phyloP scores from a whole-genome alignment of 2,329 filamentous ascomycete species.

The Pyrenochaeta sp. region DNA sequence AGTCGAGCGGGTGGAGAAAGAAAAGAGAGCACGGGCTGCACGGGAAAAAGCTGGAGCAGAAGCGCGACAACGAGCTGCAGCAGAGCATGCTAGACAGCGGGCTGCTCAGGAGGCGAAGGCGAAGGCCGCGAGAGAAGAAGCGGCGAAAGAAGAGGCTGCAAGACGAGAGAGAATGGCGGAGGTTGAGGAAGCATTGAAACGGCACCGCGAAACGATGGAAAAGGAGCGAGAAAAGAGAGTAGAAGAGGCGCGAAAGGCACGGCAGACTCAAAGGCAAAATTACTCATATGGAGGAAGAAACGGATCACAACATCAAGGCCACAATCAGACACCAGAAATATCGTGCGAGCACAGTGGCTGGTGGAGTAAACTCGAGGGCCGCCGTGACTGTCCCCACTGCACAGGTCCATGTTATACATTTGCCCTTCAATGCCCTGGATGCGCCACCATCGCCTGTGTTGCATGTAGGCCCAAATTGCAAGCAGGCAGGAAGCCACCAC shows the following conservation, averaged over 20 bases:
- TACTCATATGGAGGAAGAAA: too few relatives aligned
- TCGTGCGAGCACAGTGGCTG: neutral
- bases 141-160: neutral
- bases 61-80: neutral
- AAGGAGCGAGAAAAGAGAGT: too few relatives aligned
- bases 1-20: neutral
- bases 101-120: neutral
- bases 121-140: constrained; percentile 1
- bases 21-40: neutral
- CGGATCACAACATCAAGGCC: too few relatives aligned
- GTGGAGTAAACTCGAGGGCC: constrained; percentile 4
- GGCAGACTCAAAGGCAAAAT: too few relatives aligned
- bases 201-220: neutral
- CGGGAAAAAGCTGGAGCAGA: constrained; percentile 1
- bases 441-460: neutral
- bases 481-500: neutral
- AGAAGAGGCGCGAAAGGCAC: too few relatives aligned
- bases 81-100: constrained; percentile 1
- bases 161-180: neutral
- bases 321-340: too few relatives aligned
- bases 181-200: neutral
- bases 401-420: neutral
- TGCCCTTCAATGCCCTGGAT: constrained; percentile 2
- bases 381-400: constrained; percentile 1
- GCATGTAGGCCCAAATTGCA: neutral